phyloP scores from a whole-genome alignment of 768 basidiomycete genomes.

The Mycena latifolia region DNA sequence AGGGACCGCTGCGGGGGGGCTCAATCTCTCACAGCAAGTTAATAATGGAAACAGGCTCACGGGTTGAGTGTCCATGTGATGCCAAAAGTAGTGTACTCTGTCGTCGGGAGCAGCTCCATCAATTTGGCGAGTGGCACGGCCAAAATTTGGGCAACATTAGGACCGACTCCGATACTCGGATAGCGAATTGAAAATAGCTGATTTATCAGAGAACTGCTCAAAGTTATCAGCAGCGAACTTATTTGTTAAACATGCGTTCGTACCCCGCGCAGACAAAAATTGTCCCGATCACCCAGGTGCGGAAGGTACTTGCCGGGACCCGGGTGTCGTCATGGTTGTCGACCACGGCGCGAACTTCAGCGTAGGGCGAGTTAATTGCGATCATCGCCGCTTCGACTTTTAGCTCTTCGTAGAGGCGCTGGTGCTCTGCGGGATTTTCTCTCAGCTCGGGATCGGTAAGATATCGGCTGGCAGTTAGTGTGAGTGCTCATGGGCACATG shows the following conservation, averaged over 20 bases:
- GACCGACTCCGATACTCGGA: constrained; percentile 34
- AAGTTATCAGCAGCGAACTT: background rate
- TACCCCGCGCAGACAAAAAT: constrained; percentile 37
- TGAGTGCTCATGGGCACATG: background rate
- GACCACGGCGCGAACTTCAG: constrained; percentile 75
- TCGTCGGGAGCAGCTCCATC: constrained; percentile 45
- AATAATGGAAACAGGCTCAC: background rate
- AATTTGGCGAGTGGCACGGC: constrained; percentile 59
- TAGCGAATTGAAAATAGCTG: constrained; percentile 44
- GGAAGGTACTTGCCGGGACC: constrained; percentile 66
- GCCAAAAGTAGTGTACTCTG: constrained; percentile 56
- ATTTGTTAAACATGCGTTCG: background rate
- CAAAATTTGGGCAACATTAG: constrained; percentile 61
- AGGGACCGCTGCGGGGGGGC: constrained; percentile 57
- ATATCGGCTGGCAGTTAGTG: constrained; percentile 24
- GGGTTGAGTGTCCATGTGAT: constrained; percentile 63
- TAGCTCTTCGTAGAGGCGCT: constrained; percentile 38
- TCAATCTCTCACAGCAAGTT: background rate
- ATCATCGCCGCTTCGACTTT: constrained; percentile 45
- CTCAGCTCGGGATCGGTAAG: constrained; percentile 26
- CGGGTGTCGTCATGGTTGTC: constrained; percentile 64
- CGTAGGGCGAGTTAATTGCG: constrained; percentile 62
- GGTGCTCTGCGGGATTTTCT: constrained; percentile 32
- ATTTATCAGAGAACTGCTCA: constrained; percentile 41
- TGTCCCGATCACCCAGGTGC: constrained; percentile 52